Conservation (phyloP, 2,329 filamentous ascomycete species). For the Chaetomium globosum region DNA sequence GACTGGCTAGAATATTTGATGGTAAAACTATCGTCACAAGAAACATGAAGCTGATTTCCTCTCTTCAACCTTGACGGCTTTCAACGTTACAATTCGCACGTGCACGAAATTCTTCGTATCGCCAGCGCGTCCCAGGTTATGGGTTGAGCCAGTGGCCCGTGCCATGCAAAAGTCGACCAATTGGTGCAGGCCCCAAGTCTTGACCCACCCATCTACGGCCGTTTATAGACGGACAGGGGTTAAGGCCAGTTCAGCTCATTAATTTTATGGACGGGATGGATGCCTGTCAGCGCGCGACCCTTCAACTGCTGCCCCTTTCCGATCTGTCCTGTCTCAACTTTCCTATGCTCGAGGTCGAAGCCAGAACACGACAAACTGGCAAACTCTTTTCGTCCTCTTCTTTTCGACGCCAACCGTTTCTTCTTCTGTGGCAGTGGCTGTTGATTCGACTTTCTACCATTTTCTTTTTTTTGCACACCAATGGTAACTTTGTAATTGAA, state of each 20-base stretch:
- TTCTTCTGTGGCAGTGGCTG: conserved; percentile 29
- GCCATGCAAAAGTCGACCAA: conserved; percentile 8
- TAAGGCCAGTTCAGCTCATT: conserved; percentile 36
- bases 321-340: conserved; percentile 20
- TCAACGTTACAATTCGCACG: not conserved
- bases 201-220: conserved; percentile 19
- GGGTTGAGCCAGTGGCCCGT: conserved; percentile 3
- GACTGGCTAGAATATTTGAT: not conserved
- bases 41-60: not conserved
- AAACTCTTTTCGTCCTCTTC: conserved; percentile 23
- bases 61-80: not conserved
- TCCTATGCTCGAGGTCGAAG: conserved; percentile 24
- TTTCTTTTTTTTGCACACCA: conserved; percentile 32
- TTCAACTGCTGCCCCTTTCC: conserved; percentile 33
- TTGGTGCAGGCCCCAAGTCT: not conserved
- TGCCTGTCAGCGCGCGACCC: conserved; percentile 26
- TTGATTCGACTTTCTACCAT: conserved; percentile 24
- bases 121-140: conserved; percentile 1
- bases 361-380: conserved; percentile 26
- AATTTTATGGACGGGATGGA: conserved; percentile 30
- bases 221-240: conserved; percentile 25
- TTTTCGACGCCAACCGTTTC: conserved; percentile 18
- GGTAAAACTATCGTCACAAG: not conserved
- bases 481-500: conserved; percentile 47
- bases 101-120: conserved; percentile 15